Percentiles rank a stretch among this genome's conserved stretches.
Conservation (phyloP, 192 early-diverging fungal species). For the Neocallimastix lanati region DNA sequence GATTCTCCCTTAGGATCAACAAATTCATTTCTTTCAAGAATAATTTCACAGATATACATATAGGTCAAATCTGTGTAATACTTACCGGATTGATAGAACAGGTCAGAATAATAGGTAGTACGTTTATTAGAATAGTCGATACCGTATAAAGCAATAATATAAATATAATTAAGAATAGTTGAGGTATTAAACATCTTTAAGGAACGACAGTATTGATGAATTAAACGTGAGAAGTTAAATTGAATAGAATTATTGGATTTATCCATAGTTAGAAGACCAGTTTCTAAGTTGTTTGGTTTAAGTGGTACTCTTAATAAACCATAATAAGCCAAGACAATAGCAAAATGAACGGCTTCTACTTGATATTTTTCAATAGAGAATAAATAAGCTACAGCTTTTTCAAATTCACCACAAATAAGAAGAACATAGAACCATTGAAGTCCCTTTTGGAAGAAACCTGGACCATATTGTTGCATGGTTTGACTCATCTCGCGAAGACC, state of each 20-base stretch:
- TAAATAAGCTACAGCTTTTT: slow-evolving; percentile 60
- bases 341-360: slow-evolving; percentile 82
- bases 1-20: slow-evolving; percentile 26
- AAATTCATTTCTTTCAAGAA: slow-evolving; percentile 42
- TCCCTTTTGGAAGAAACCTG: slow-evolving; percentile 41
- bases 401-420: slow-evolving; percentile 77
- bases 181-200: slow-evolving; percentile 19
- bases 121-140: background rate
- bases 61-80: slow-evolving; percentile 30
- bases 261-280: slow-evolving; percentile 1
- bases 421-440: slow-evolving; percentile 67
- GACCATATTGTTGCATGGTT: slow-evolving; percentile 44
- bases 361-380: slow-evolving; percentile 33
- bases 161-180: slow-evolving; percentile 43
- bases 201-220: slow-evolving; percentile 19
- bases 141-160: slow-evolving; percentile 34
- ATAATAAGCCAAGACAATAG: slow-evolving; percentile 57
- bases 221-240: slow-evolving; percentile 32
- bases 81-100: background rate
- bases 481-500: slow-evolving; percentile 48
- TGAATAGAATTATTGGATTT: slow-evolving; percentile 5
- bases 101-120: background rate
- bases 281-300: slow-evolving; percentile 19
- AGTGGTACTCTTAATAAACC: slow-evolving; percentile 57
- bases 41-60: slow-evolving; percentile 31